A percentile compares a stretch with the other conserved stretches of the same genome.
Conservation (phyloP, 306 rosid genomes). For the Vigna unguiculata region DNA sequence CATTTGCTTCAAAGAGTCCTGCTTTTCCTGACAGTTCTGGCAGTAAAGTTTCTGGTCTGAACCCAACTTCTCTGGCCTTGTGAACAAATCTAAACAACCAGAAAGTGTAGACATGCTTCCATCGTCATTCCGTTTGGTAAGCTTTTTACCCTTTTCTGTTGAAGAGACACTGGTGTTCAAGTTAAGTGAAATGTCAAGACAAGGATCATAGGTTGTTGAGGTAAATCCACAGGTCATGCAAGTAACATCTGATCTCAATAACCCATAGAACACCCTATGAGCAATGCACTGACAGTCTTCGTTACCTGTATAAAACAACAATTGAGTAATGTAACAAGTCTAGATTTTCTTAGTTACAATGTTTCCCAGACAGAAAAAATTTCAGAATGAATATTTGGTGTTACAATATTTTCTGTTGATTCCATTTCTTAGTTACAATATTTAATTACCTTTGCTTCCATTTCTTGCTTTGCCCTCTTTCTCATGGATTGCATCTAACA, state of each 20-base stretch:
- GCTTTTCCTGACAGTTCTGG: conserved; percentile 72
- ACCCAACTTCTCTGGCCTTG: conserved; percentile 90
- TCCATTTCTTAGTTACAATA: too few species aligned
- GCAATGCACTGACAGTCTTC: conserved; percentile 87
- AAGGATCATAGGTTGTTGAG: conserved; percentile 90
- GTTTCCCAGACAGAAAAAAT: conserved; percentile 25
- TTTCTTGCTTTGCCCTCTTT: conserved; percentile 70
- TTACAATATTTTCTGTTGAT: too few species aligned
- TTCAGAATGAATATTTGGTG: conserved; percentile 8
- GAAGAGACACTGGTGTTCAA: conserved; percentile 51
- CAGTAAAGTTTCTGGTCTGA: conserved; percentile 92
- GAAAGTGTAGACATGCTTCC: conserved; percentile 62
- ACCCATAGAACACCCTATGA: conserved; percentile 84
- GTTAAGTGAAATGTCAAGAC: conserved; percentile 87
- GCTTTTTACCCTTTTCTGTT: conserved; percentile 55
- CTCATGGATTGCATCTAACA: conserved; percentile 91
- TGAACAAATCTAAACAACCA: conserved; percentile 87
- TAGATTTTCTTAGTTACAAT: conserved; percentile 10
- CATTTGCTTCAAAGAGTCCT: conserved; percentile 81
- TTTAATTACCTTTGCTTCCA: conserved; percentile 75
- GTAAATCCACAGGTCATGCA: conserved; percentile 92
- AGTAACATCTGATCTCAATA: conserved; percentile 87
- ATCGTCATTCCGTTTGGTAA: conserved; percentile 56
- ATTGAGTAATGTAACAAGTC: conserved; percentile 20
- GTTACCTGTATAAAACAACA: conserved; percentile 53